These are phyloP conservation scores for Plasmodium gallinaceum DNA, from an alignment of 169 alveolate species.

Conservation along the genomic window DNA sequence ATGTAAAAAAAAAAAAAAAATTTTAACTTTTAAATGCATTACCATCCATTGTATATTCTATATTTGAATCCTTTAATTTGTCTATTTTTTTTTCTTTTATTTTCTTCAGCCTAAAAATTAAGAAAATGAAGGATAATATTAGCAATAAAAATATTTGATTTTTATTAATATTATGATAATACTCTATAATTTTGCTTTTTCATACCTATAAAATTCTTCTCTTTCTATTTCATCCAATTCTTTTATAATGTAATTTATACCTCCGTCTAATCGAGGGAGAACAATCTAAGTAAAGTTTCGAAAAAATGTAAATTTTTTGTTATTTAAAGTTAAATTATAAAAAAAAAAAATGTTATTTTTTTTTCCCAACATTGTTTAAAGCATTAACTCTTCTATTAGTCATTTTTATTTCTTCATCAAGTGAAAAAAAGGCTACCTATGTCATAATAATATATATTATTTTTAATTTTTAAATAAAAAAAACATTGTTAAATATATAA, in stretches of 20 bases:
- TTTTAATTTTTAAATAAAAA: neutral
- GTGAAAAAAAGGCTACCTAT: slow-evolving; percentile 93
- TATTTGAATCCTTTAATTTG: slow-evolving; percentile 33
- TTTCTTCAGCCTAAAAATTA: slow-evolving; percentile 40
- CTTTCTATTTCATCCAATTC: slow-evolving; percentile 96
- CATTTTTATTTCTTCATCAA: slow-evolving; percentile 96
- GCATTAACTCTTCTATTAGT: slow-evolving; percentile 98
- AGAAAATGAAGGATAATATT: slow-evolving; percentile 78
- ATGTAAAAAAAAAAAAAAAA: too few species aligned
- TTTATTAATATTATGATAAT: neutral
- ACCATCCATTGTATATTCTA: slow-evolving; percentile 33
- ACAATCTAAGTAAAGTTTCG: slow-evolving; percentile 83
- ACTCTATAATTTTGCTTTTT: slow-evolving; percentile 20
- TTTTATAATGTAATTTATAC: slow-evolving; percentile 92
- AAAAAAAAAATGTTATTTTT: too few species aligned
- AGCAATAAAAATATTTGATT: neutral
- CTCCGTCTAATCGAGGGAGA: slow-evolving; percentile 93
- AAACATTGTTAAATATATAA: neutral
- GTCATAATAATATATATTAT: neutral
- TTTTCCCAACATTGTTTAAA: slow-evolving; percentile 87
- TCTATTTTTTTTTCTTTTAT: slow-evolving; percentile 75
- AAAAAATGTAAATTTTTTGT: neutral
- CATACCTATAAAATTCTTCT: slow-evolving; percentile 92
- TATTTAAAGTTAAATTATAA: neutral
- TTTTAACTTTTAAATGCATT: too few species aligned